These are phyloP conservation scores for Epicoccum sorghinum DNA, from an alignment of 2,329 filamentous ascomycete genomes.

Conservation along the genomic window DNA sequence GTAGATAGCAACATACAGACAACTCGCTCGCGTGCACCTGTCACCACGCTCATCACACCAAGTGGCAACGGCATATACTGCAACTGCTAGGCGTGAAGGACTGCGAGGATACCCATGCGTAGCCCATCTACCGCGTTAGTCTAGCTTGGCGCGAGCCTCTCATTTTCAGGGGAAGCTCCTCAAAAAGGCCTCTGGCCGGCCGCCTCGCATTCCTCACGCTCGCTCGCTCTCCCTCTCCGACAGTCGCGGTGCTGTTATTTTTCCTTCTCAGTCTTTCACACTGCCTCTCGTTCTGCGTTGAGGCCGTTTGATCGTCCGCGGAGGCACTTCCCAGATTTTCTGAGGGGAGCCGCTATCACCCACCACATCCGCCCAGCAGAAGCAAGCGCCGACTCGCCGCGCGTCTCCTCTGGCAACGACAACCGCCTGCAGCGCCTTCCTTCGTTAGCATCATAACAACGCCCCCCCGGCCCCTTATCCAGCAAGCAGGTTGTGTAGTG, in stretches of 20 bases:
- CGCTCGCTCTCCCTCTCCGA: constrained; percentile 38
- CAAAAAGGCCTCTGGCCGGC: constrained; percentile 39
- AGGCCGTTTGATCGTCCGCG: constrained; percentile 22
- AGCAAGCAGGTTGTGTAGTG: constrained; percentile 4
- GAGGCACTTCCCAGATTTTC: constrained; percentile 16
- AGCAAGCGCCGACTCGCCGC: constrained; percentile 40
- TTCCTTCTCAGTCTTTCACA: constrained; percentile 27
- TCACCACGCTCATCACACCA: constrained; percentile 1
- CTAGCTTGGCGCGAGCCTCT: constrained; percentile 34
- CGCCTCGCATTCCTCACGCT: constrained; percentile 38
- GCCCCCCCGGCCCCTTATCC: constrained; percentile 14
- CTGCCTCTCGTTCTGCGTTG: constrained; percentile 42
- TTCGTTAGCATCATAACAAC: constrained; percentile 36
- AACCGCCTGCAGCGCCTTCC: constrained; percentile 31
- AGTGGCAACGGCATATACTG: constrained; percentile 27
- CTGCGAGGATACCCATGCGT: constrained; percentile 34
- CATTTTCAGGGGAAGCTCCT: constrained; percentile 41
- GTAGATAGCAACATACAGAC: background rate
- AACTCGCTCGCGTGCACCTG: background rate
- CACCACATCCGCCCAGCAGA: constrained; percentile 20
- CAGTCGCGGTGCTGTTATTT: constrained; percentile 17
- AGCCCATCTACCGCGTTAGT: constrained; percentile 30
- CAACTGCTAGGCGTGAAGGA: constrained; percentile 23
- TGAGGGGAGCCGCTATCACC: constrained; percentile 35
- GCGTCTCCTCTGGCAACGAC: constrained; percentile 43